Percentiles rank a stretch among this genome's conserved stretches.
phyloP scores from a whole-genome alignment of 208 protist genomes.

The Leishmania aethiopica region DNA sequence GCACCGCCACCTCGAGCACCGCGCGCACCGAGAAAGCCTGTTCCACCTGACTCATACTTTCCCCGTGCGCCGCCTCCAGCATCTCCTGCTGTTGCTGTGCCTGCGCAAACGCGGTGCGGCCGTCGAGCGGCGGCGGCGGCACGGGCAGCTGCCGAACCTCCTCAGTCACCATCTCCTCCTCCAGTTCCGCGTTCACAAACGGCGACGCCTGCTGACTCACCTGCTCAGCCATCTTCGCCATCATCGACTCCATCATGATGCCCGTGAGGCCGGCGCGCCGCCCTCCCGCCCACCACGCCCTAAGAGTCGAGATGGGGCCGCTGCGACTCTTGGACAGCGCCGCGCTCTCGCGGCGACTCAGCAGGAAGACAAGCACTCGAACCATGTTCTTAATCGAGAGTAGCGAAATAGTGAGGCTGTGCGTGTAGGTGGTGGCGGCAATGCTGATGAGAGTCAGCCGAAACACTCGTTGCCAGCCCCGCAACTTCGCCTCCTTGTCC shows the following conservation, averaged over 20 bases:
- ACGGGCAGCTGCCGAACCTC: not conserved
- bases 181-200: slow-evolving; percentile 39
- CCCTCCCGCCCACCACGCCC: slow-evolving; percentile 65
- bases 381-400: slow-evolving; percentile 71
- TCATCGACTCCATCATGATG: slow-evolving; percentile 53
- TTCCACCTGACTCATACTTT: slow-evolving; percentile 27
- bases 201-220: slow-evolving; percentile 50
- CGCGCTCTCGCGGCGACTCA: slow-evolving; percentile 58
- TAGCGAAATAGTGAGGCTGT: slow-evolving; percentile 70
- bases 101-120: slow-evolving; percentile 29
- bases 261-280: slow-evolving; percentile 56
- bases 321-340: slow-evolving; percentile 9
- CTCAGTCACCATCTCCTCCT: slow-evolving; percentile 38
- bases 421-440: slow-evolving; percentile 57
- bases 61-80: slow-evolving; percentile 26
- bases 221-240: slow-evolving; percentile 37
- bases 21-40: slow-evolving; percentile 59
- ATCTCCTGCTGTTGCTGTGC: slow-evolving; percentile 31
- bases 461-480: slow-evolving; percentile 47
- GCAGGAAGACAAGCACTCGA: slow-evolving; percentile 67
- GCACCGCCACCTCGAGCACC: slow-evolving; percentile 42
- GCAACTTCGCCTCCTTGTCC: slow-evolving; percentile 53
- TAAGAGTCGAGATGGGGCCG: slow-evolving; percentile 45
- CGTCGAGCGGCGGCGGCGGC: slow-evolving; percentile 24
- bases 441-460: slow-evolving; percentile 53